Conservation (phyloP, 768 basidiomycete genomes). For the Tricholoma sp. region DNA sequence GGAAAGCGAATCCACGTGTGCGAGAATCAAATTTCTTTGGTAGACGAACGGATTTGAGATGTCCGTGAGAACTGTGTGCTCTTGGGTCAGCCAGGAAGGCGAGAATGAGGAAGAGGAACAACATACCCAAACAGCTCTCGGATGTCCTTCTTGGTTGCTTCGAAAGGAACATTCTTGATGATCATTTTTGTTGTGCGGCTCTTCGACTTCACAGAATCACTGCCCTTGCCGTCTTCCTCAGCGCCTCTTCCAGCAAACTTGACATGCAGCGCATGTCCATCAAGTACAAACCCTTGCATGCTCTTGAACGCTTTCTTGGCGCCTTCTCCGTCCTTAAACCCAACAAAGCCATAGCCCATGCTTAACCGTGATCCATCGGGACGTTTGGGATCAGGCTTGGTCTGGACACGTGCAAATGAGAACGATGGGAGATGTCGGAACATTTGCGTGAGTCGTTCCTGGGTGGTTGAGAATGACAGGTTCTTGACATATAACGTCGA, state of each 20-base stretch:
- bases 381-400: slow-evolving; percentile 81
- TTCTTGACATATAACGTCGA: slow-evolving; percentile 95
- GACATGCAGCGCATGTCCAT: slow-evolving; percentile 80
- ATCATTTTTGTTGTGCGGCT: slow-evolving; percentile 88
- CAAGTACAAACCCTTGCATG: slow-evolving; percentile 78
- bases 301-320: slow-evolving; percentile 73
- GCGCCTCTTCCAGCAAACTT: slow-evolving; percentile 85
- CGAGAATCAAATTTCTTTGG: slow-evolving; percentile 89
- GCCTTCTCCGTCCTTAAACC: slow-evolving; percentile 71
- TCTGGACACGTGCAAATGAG: slow-evolving; percentile 85
- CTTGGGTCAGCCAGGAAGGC: slow-evolving; percentile 1
- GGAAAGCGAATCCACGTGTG: slow-evolving; percentile 92
- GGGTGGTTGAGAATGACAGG: slow-evolving; percentile 85
- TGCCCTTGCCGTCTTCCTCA: slow-evolving; percentile 34
- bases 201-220: slow-evolving; percentile 36
- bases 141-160: slow-evolving; percentile 90
- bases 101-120: neutral
- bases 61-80: slow-evolving; percentile 71
- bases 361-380: slow-evolving; percentile 58
- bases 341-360: slow-evolving; percentile 97
- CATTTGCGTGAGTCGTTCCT: slow-evolving; percentile 61
- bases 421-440: slow-evolving; percentile 78
- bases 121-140: slow-evolving; percentile 83
- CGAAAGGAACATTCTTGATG: slow-evolving; percentile 98
- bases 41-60: slow-evolving; percentile 89